These are phyloP conservation scores for Epicoccum nigrum DNA, from an alignment of 2,329 filamentous ascomycete genomes.

Conservation along the genomic window DNA sequence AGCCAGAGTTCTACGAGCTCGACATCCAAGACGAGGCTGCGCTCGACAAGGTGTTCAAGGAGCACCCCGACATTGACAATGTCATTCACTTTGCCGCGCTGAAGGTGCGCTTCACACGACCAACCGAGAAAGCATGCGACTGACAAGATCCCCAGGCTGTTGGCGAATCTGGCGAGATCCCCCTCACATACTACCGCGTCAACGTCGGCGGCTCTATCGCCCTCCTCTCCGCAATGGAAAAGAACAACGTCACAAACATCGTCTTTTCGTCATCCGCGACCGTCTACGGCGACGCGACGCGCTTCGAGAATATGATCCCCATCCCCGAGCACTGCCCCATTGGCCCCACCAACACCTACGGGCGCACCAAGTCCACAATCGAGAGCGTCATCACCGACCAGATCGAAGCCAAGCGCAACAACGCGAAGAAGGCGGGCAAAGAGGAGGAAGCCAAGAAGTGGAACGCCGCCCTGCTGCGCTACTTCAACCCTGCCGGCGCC, in stretches of 20 bases:
- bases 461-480: constrained; percentile 91
- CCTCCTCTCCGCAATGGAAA: constrained; percentile 84
- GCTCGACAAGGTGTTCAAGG: constrained; percentile 84
- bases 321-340: constrained; percentile 97
- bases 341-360: constrained; percentile 96
- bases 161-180: constrained; percentile 91
- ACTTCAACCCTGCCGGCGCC: constrained; percentile 96
- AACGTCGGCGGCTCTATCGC: constrained; percentile 93
- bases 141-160: constrained; percentile 70
- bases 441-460: constrained; percentile 72
- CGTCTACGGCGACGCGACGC: constrained; percentile 96
- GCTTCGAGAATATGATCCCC: constrained; percentile 97
- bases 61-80: constrained; percentile 92
- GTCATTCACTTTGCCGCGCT: constrained; percentile 98
- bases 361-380: constrained; percentile 91
- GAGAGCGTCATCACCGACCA: constrained; percentile 92
- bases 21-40: constrained; percentile 87
- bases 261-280: constrained; percentile 99
- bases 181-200: constrained; percentile 96
- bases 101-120: constrained; percentile 66
- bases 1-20: constrained; percentile 80
- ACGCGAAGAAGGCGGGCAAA: constrained; percentile 74
- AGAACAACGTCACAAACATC: constrained; percentile 91
- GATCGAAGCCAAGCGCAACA: constrained; percentile 84
- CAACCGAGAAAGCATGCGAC: not conserved